These are phyloP conservation scores for Fusarium protoensiforme DNA, from an alignment of 2,329 filamentous ascomycete genomes.

Conservation along the genomic window DNA sequence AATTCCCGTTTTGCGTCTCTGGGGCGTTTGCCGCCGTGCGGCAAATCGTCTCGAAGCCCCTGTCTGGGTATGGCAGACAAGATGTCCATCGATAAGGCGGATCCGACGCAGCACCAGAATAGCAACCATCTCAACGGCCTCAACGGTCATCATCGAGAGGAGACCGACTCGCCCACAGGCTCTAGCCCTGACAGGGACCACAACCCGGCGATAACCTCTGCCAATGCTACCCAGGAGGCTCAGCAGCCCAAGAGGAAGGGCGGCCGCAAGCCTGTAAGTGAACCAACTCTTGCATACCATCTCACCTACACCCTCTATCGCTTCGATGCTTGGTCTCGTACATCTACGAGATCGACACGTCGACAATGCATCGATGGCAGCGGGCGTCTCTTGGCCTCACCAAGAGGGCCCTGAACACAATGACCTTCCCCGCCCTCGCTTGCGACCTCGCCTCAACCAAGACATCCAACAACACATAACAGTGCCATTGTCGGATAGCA, in stretches of 20 bases:
- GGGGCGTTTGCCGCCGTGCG: conserved; percentile 52
- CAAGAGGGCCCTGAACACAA: not conserved
- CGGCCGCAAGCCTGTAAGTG: conserved; percentile 90
- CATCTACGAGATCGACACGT: not conserved
- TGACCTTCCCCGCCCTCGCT: conserved; percentile 14
- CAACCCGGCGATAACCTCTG: conserved; percentile 45
- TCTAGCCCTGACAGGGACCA: conserved; percentile 70
- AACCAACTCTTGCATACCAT: conserved; percentile 49
- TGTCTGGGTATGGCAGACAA: conserved; percentile 68
- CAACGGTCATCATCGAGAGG: conserved; percentile 60
- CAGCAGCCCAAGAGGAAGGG: conserved; percentile 93
- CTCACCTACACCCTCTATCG: not conserved
- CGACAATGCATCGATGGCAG: not conserved
- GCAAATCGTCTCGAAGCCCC: conserved; percentile 48
- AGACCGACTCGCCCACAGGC: conserved; percentile 70
- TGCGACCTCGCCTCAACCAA: not conserved
- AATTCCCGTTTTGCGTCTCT: conserved; percentile 49
- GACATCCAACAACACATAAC: conserved; percentile 11
- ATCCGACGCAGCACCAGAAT: conserved; percentile 43
- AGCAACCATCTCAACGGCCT: conserved; percentile 48
- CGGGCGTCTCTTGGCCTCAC: not conserved
- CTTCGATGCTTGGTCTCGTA: not conserved
- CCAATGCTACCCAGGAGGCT: conserved; percentile 58
- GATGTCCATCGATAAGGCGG: conserved; percentile 73
- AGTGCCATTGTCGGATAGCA: conserved; percentile 8